Base-by-base conservation (phyloP, 306 rosid genomes). In the Sechiopsis laciniata region DNA sequence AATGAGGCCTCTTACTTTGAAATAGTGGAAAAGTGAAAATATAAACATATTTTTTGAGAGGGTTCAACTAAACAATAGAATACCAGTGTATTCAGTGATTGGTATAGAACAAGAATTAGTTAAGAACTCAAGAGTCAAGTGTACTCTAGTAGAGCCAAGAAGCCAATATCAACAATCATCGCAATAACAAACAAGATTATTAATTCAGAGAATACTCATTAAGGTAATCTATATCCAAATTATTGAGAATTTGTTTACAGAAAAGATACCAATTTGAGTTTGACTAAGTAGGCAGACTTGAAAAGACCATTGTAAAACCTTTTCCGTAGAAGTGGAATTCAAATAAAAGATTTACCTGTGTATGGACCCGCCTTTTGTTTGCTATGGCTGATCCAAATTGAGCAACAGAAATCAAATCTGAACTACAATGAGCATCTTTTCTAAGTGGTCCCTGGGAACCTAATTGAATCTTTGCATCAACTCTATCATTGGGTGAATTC, bases 321-420 rank as follows among this genome's bases (percentile, higher is more conserved):
- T 42, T 19, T 20, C 35, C 11, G 2, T 46, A 42, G 42, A 15
- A 55, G 17, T 73, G 46, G 19, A 52, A 24, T 35, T 74, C 19
- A 24, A 40, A 74, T 46, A 68, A 72, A 77, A 20, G 10, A 7
- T 16, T 56, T 26, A 92, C 97, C 96, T 87, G 97, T 53, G 88
- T 78, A 79, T 85, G 86, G 70, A 92, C 89, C 68, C 90, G 78
- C 83, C 85, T 87, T 73, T 88, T 92, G 76, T 91, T 87, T 53
- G 84, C 86, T 57, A 85, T 75, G 56, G 85, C 84, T 68, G 74
- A 77, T 58, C 92, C 83, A 37, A 84, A 80, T 52, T 85, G 95
- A 82, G 86, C 83, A 74, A 79, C 60, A 75, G 61, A 74, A 73
- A 83, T 89, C 51, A 89, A 81, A 53, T 85, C 96, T 21, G 88